A percentile compares a stretch with the other conserved stretches of the same genome.
phyloP scores from a whole-genome alignment of 345 rosid genomes.

The Punica granatum region DNA sequence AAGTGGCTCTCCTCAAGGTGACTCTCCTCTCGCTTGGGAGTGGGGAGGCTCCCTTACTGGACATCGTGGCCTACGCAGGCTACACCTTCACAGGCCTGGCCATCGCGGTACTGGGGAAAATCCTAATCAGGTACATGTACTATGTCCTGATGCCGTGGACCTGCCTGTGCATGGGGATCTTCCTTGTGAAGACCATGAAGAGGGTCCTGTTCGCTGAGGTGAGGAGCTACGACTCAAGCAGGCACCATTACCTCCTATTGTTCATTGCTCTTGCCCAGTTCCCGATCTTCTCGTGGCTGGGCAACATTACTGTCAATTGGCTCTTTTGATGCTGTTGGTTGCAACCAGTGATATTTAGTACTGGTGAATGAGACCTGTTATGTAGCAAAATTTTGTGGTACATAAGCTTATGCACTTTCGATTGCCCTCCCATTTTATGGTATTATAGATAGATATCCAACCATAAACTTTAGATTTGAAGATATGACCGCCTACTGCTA shows the following conservation, averaged over 20 bases:
- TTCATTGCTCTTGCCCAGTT: constrained; percentile 85
- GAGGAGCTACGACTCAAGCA: constrained; percentile 82
- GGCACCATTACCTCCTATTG: constrained; percentile 82
- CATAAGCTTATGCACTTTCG: not conserved
- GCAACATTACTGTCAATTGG: constrained; percentile 89
- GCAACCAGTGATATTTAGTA: not conserved
- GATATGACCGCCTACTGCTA: no score
- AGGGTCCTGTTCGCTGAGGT: constrained; percentile 86
- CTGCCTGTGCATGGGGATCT: constrained; percentile 76
- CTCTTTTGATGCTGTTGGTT: constrained; percentile 26
- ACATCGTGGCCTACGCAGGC: constrained; percentile 84
- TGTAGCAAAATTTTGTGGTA: not conserved
- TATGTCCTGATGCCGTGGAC: constrained; percentile 77
- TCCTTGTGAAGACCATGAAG: constrained; percentile 94
- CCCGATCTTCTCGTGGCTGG: constrained; percentile 88
- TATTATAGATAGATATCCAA: no score
- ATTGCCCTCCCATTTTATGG: not conserved
- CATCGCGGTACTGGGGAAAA: constrained; percentile 70
- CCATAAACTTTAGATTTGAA: no score
- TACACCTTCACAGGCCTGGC: constrained; percentile 79
- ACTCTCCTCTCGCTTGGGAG: constrained; percentile 76
- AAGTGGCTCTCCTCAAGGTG: constrained; percentile 75
- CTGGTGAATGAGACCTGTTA: not conserved
- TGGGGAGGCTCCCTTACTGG: constrained; percentile 89
- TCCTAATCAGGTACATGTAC: constrained; percentile 61